Base-by-base conservation (phyloP, 2,329 filamentous ascomycete species). In the Fusarium lateritium region DNA sequence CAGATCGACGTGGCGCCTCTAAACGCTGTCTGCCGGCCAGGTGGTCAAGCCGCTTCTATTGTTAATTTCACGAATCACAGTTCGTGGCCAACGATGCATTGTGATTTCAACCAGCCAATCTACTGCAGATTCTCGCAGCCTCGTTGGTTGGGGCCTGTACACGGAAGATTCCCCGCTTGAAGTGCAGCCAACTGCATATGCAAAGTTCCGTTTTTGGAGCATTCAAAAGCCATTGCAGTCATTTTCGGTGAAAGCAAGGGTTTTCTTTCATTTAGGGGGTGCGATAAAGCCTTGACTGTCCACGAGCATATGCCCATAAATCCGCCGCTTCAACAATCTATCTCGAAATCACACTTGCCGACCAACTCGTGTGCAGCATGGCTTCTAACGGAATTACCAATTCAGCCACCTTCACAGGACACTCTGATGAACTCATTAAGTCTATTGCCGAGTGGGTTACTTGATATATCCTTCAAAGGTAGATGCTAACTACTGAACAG, bases 381-480 rank as follows among this genome's bases (percentile, higher is more conserved):
- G 34, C 15, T n/a, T 19, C 34, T 3, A 38, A 38, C 17, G 34
- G 34, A 8, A 17, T 38, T 6, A 38, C 17, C 17, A 9, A n/a
- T 38, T n/a, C 34, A 6, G 17, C 15, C 17, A 17, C 3, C 15
- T 38, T 38, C 17, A 14, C 22, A 7, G 21, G 22, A 5, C 39
- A 22, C 11, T 10, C 11, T 24, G 39, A 42, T 10, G 45, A 26
- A 21, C 13, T 5, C 2, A 2, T 11, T 5, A 2, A 21, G 19
- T 43, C 47, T 4, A 24, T 58, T 7, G 8, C 15, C 1, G 4
- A 19, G 59, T 62, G 8, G 14, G 46, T 22, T 14, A 2, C 6
- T 6, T 1, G 26, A 2, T 15, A 1, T 14, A 14, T 13, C 14
- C 2, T 4, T 34, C 19, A 17, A 42, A n/a, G 7, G 13, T 2